phyloP scores from a whole-genome alignment of 176 grass and related monocot genomes.

The Typha latifolia region DNA sequence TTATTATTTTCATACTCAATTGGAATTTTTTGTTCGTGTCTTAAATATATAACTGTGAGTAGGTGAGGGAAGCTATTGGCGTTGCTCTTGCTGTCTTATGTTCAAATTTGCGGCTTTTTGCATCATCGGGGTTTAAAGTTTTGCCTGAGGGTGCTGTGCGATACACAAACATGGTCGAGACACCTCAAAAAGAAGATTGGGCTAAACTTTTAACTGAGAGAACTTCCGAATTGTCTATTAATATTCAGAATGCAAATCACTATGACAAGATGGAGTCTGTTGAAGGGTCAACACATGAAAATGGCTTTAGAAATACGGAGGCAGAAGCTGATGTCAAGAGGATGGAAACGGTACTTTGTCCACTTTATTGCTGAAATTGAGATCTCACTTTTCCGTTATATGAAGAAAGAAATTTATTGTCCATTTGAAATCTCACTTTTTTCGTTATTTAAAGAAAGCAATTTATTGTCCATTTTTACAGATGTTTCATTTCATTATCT shows the following conservation, averaged over 20 bases:
- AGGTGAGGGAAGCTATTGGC: constrained; percentile 98
- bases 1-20: too few species aligned
- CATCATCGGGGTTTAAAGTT: constrained; percentile 12
- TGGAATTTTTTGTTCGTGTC: neutral
- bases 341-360: constrained; percentile 79
- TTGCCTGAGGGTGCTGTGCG: constrained; percentile 20
- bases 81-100: constrained; percentile 66
- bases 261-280: constrained; percentile 41
- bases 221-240: constrained; percentile 59
- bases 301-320: constrained; percentile 33
- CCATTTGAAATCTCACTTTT: constrained; percentile 8
- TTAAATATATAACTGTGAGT: constrained; percentile 13
- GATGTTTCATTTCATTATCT: constrained; percentile 91
- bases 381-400: constrained; percentile 8
- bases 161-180: constrained; percentile 41
- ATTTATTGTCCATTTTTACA: constrained; percentile 31
- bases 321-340: constrained; percentile 38
- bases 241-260: constrained; percentile 64
- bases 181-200: constrained; percentile 52
- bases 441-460: constrained; percentile 15
- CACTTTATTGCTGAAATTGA: constrained; percentile 6
- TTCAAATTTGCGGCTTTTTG: constrained; percentile 72
- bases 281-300: constrained; percentile 34
- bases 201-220: constrained; percentile 53
- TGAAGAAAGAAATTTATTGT: constrained; percentile 19